A percentile compares a stretch with the other conserved stretches of the same genome.
Conservation (phyloP, 257 asterid species). For the Salvia miltiorrhiza region DNA sequence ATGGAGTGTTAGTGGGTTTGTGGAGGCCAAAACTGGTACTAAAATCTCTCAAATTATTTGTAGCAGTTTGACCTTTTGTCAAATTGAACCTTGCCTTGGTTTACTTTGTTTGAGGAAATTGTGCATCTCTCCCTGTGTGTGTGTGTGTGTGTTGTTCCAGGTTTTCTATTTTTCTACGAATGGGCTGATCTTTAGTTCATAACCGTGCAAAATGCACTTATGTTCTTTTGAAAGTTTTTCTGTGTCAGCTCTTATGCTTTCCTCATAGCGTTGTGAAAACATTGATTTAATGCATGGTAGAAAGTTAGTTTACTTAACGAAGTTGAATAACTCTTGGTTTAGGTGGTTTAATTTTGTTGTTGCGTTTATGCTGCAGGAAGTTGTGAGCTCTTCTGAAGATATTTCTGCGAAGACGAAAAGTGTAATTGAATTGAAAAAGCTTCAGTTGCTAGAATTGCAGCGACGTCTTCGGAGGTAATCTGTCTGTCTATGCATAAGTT, state of each 20-base stretch:
- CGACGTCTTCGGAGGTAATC: constrained; percentile 81
- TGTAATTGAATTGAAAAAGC: constrained; percentile 94
- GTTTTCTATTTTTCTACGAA: background rate
- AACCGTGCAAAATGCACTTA: background rate
- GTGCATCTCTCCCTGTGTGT: background rate
- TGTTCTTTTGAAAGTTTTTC: no score
- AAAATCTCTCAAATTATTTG: background rate
- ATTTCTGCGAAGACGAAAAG: constrained; percentile 92
- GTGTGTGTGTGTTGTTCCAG: background rate
- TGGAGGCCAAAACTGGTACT: background rate
- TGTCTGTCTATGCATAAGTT: constrained; percentile 12
- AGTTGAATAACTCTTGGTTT: constrained; percentile 4
- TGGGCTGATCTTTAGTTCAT: background rate
- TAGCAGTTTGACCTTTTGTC: constrained; percentile 1
- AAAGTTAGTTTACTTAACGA: background rate
- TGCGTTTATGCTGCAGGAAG: constrained; percentile 52
- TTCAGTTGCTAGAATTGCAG: constrained; percentile 93
- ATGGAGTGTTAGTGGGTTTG: background rate
- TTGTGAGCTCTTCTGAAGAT: constrained; percentile 88
- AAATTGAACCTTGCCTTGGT: background rate
- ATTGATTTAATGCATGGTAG: background rate
- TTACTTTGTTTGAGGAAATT: no score
- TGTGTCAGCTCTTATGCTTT: background rate
- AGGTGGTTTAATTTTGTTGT: no score
- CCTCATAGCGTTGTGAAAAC: background rate